Conservation (phyloP, 495 filamentous ascomycete species). For the Penicillium coprophilum region DNA sequence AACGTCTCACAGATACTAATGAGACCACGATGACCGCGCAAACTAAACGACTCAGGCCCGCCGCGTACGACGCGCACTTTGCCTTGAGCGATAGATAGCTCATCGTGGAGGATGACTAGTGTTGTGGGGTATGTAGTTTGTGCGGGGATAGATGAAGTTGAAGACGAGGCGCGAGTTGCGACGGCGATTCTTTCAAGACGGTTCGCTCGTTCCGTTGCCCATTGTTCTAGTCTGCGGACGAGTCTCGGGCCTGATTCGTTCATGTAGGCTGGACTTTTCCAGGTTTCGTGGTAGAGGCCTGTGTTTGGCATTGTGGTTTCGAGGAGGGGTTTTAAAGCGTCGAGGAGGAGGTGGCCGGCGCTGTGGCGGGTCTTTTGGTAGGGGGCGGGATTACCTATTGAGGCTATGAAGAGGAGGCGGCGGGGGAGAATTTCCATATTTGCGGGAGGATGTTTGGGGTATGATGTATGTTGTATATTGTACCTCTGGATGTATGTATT, state of each 20-base stretch:
- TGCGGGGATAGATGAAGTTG: neutral
- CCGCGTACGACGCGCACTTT: constrained; percentile 59
- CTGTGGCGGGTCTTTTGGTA: constrained; percentile 76
- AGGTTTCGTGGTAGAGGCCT: constrained; percentile 59
- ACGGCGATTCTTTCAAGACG: constrained; percentile 20
- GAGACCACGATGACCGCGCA: constrained; percentile 76
- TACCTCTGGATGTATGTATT: neutral
- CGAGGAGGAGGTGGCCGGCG: constrained; percentile 71
- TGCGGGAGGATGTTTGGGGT: neutral
- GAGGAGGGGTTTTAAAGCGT: constrained; percentile 50
- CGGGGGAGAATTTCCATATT: constrained; percentile 15
- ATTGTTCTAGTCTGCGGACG: constrained; percentile 39
- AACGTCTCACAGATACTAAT: constrained; percentile 61
- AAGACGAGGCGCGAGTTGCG: neutral
- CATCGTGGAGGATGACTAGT: constrained; percentile 79
- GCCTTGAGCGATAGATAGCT: constrained; percentile 55
- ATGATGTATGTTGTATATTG: neutral
- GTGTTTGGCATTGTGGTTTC: constrained; percentile 37
- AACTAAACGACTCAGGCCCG: constrained; percentile 51
- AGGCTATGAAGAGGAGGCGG: constrained; percentile 63
- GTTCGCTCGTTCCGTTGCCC: constrained; percentile 47
- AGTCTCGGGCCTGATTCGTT: constrained; percentile 63
- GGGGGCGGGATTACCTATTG: constrained; percentile 65
- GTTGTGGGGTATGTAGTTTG: constrained; percentile 25
- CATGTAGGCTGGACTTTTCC: constrained; percentile 71